Evolutionary conservation across 768 basidiomycete genomes (phyloP), one percentile per base, ranked within the genome.

Genomic region (Lactarius psammicola): DNA sequence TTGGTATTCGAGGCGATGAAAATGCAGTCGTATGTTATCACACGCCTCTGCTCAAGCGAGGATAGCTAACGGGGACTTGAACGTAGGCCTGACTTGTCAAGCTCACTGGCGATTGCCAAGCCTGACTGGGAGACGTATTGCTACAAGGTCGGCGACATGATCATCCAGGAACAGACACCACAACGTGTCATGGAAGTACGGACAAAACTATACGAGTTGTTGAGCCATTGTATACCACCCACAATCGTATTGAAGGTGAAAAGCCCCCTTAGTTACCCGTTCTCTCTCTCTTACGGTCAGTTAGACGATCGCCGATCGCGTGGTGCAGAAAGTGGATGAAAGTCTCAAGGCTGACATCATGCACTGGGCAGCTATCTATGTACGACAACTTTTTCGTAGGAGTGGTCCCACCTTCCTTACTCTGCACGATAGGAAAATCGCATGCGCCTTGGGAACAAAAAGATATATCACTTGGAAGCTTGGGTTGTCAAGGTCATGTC

Each of bases 121-220:
- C 95, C 97, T n/a, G 97, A 99, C 73, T 99, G 97, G 97, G 97
- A 99, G 76, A 92, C 90, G 13, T 99, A 97, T 74, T 97, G 95
- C 70, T 82, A 88, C 70, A 94, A 94, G 74, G 88, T 98, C 13
- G 95, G 90, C 17, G 94, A 95, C 75, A 78, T 92, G 72, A 95
- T 99, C 68, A 79, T 98, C 20, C 81, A 85, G 67, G 94, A 97
- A 71, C 97, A 99, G 77, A 86, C 87, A 33, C 94, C 97, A 23
- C 85, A 88, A 62, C 85, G 87, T 64, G 87, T 98, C 57, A 89
- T 97, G 85, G 92, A 94, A 76, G 92, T 99, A 20, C 85, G 97
- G 65, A 83, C 85, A 42, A 98, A 95, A 78, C 83, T 98, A 57
- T 99, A 98, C 74, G 97, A 98, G 77, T 80, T 99, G 56, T 81